Percentiles rank a stretch among this genome's conserved stretches.
phyloP scores from a whole-genome alignment of 1,284 basidiomycete species.

The Ustilago crameri region DNA sequence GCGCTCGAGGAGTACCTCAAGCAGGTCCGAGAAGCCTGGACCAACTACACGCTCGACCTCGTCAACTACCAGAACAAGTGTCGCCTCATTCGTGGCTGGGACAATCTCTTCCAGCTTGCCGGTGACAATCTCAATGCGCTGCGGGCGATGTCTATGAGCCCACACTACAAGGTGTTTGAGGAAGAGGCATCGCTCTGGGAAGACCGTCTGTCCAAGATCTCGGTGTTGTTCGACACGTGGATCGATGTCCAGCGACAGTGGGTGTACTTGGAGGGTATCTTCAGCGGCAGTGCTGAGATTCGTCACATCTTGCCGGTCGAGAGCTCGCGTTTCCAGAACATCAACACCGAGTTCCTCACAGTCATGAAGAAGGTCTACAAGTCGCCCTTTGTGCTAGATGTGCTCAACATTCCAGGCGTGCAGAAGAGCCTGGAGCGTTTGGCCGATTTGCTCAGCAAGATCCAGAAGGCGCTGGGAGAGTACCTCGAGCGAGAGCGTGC shows the following conservation, averaged over 20 bases:
- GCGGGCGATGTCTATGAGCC: conserved; percentile 79
- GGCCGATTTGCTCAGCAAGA: conserved; percentile 94
- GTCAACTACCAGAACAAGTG: conserved; percentile 99
- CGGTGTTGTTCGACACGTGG: conserved; percentile 96
- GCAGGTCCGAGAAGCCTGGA: conserved; percentile 92
- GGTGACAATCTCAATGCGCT: conserved; percentile 86
- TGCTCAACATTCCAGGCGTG: conserved; percentile 93
- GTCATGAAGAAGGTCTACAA: conserved; percentile 99
- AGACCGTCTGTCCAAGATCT: conserved; percentile 66
- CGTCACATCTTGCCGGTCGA: conserved; percentile 93
- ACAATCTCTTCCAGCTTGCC: conserved; percentile 76
- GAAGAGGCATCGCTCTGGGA: conserved; percentile 70
- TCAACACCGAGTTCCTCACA: conserved; percentile 96
- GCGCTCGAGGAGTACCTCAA: conserved; percentile 71
- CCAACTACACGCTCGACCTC: conserved; percentile 91
- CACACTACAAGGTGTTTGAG: conserved; percentile 68
- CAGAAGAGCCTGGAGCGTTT: conserved; percentile 97
- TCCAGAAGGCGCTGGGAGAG: conserved; percentile 98
- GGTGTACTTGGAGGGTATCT: conserved; percentile 99
- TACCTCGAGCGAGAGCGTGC: conserved; percentile 95
- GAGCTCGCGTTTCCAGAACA: conserved; percentile 95
- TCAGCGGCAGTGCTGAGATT: conserved; percentile 91
- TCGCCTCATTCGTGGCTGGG: conserved; percentile 89
- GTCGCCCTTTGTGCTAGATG: conserved; percentile 95
- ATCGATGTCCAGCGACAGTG: conserved; percentile 99